phyloP scores from a whole-genome alignment of 495 filamentous ascomycete genomes.

The Xylaria bambusicola region DNA sequence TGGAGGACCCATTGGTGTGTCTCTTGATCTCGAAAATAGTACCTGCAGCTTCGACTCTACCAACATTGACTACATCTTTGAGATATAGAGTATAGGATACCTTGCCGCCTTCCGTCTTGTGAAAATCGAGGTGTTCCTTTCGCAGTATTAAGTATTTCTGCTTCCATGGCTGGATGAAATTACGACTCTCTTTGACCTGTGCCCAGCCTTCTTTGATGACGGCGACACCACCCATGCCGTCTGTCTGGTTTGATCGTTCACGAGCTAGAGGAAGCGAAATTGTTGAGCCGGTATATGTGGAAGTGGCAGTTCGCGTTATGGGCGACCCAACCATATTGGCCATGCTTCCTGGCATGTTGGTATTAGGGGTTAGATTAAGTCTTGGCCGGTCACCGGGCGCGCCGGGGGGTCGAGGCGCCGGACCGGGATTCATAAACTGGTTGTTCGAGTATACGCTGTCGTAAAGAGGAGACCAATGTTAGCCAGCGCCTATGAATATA shows the following conservation, averaged over 20 bases:
- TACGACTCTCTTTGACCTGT: conserved; percentile 87
- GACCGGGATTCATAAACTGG: conserved; percentile 96
- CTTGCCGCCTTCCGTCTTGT: conserved; percentile 86
- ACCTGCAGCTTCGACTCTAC: conserved; percentile 80
- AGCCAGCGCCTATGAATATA: conserved; percentile 15
- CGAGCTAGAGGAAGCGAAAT: conserved; percentile 68
- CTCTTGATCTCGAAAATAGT: conserved; percentile 91
- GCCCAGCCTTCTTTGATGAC: conserved; percentile 86
- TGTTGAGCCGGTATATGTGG: conserved; percentile 64
- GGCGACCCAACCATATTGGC: conserved; percentile 71
- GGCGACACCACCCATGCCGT: conserved; percentile 62
- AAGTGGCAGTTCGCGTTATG: conserved; percentile 54
- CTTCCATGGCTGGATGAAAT: conserved; percentile 78
- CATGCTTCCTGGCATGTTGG: conserved; percentile 76
- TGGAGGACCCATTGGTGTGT: conserved; percentile 61
- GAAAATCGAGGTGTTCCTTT: conserved; percentile 84
- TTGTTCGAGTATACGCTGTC: conserved; percentile 62
- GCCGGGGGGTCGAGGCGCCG: conserved; percentile 72
- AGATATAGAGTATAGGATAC: conserved; percentile 76
- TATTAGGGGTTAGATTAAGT: conserved; percentile 71
- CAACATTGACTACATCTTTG: conserved; percentile 80
- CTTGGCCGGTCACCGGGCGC: conserved; percentile 80
- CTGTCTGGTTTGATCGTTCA: conserved; percentile 60
- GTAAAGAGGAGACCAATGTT: conserved; percentile 14
- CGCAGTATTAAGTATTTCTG: conserved; percentile 85